Conservation (phyloP, 768 basidiomycete genomes). For the Tricholoma bakamatsutake region DNA sequence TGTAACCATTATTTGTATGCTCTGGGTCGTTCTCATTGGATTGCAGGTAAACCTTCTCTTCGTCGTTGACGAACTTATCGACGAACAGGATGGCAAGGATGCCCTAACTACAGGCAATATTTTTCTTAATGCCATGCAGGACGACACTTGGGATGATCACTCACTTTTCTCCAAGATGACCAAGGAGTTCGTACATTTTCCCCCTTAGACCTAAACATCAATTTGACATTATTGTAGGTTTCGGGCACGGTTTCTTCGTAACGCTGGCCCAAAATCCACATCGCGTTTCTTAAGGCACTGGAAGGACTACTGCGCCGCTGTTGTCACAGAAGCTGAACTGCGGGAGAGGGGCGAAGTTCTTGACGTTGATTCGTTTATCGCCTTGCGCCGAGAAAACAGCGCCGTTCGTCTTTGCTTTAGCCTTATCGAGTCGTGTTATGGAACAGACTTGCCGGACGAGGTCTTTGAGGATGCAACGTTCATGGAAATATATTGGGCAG, state of each 20-base stretch:
- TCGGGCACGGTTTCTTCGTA: slow-evolving; percentile 38
- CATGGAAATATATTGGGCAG: slow-evolving; percentile 48
- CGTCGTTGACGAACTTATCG: slow-evolving; percentile 64
- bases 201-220: neutral
- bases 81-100: slow-evolving; percentile 54
- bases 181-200: slow-evolving; percentile 42
- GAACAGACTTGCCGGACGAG: slow-evolving; percentile 57
- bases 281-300: slow-evolving; percentile 48
- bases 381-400: slow-evolving; percentile 64
- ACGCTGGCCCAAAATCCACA: slow-evolving; percentile 39
- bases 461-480: slow-evolving; percentile 53
- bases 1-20: slow-evolving; percentile 14
- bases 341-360: slow-evolving; percentile 53
- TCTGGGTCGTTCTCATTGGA: neutral
- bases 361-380: slow-evolving; percentile 44
- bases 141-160: slow-evolving; percentile 47
- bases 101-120: slow-evolving; percentile 48
- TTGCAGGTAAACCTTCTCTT: slow-evolving; percentile 53
- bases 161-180: slow-evolving; percentile 56
- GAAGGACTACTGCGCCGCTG: slow-evolving; percentile 50
- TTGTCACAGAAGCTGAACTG: slow-evolving; percentile 56
- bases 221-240: slow-evolving; percentile 34
- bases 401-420: slow-evolving; percentile 60
- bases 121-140: slow-evolving; percentile 46
- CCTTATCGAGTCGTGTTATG: slow-evolving; percentile 54